phyloP scores from a whole-genome alignment of 192 early-diverging fungal genomes.

The Entomortierella chlamydospora region DNA sequence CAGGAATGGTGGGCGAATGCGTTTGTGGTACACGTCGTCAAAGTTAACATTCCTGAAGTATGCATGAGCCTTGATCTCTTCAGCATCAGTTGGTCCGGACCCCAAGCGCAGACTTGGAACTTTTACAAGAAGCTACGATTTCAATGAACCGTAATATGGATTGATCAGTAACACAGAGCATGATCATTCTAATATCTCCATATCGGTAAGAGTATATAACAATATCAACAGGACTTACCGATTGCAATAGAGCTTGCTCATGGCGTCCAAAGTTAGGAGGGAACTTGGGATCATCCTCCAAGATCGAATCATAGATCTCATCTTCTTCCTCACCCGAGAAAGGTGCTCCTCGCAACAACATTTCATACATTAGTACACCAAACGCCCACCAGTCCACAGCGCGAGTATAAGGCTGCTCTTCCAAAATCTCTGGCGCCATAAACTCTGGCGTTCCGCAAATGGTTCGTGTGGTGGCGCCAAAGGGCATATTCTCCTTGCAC shows the following conservation, averaged over 20 bases:
- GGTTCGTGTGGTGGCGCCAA: constrained; percentile 87
- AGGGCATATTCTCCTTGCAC: constrained; percentile 96
- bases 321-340: constrained; percentile 98
- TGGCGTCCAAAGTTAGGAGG: constrained; percentile 66
- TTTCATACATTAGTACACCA: constrained; percentile 88
- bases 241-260: constrained; percentile 61
- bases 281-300: constrained; percentile 95
- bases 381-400: constrained; percentile 99
- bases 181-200: no score
- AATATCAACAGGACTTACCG: constrained; percentile 26
- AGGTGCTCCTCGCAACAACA: constrained; percentile 92
- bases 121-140: constrained; percentile 58
- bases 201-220: background rate
- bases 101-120: constrained; percentile 77
- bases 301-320: constrained; percentile 97
- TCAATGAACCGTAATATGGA: no score
- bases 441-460: constrained; percentile 99
- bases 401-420: constrained; percentile 92
- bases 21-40: constrained; percentile 78
- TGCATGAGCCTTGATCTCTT: constrained; percentile 80
- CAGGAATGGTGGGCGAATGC: constrained; percentile 74
- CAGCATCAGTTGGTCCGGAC: constrained; percentile 61
- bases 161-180: no score
- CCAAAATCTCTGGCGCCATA: constrained; percentile 98
- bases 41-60: constrained; percentile 84